Conservation (phyloP, 2,329 filamentous ascomycete species). For the Ophiosphaerella herpotricha region DNA sequence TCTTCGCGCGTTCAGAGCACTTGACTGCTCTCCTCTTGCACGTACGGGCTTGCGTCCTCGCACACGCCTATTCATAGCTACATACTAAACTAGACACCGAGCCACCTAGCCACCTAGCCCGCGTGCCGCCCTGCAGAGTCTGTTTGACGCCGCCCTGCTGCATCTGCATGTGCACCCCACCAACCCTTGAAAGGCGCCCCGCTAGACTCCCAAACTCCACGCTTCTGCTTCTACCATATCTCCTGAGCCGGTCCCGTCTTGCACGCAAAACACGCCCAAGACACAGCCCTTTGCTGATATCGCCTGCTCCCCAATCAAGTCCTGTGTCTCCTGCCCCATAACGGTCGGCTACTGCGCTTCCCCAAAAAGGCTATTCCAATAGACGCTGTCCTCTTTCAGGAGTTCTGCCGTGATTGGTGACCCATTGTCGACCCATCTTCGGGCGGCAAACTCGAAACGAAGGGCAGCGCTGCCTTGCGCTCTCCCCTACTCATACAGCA, state of each 20-base stretch:
- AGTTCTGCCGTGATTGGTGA: conserved; percentile 44
- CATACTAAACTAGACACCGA: no score
- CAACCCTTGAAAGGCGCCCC: conserved; percentile 29
- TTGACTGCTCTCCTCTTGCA: background rate
- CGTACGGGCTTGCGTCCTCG: background rate
- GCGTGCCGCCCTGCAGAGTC: conserved; percentile 23
- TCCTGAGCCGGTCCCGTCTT: conserved; percentile 21
- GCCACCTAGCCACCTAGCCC: background rate
- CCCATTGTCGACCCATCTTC: conserved; percentile 38
- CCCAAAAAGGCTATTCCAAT: conserved; percentile 44
- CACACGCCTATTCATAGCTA: background rate
- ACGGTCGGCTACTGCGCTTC: conserved; percentile 18
- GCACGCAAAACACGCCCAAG: conserved; percentile 21
- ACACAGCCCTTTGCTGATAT: conserved; percentile 17
- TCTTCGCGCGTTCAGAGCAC: background rate
- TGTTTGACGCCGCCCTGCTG: conserved; percentile 21
- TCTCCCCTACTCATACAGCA: conserved; percentile 10
- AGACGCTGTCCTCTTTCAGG: conserved; percentile 45
- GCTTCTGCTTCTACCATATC: conserved; percentile 7
- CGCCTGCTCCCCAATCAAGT: conserved; percentile 25
- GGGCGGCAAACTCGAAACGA: conserved; percentile 44
- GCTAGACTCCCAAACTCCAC: conserved; percentile 27
- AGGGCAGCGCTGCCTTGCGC: conserved; percentile 23
- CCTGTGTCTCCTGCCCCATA: conserved; percentile 17
- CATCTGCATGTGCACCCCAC: conserved; percentile 12